These are phyloP conservation scores for Carallia pectinifolia DNA, from an alignment of 345 rosid species.

Conservation along the genomic window DNA sequence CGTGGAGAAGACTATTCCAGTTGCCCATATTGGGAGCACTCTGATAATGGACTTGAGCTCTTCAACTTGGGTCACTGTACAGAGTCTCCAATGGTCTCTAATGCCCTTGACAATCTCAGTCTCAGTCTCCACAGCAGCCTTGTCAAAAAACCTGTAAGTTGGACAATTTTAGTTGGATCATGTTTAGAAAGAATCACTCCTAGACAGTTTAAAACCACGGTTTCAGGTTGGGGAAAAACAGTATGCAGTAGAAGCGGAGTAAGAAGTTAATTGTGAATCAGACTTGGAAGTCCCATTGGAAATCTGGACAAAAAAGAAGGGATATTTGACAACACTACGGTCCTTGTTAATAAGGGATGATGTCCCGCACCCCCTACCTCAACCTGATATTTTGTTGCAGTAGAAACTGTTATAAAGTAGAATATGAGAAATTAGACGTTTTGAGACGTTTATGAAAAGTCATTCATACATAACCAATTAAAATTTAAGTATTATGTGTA, in stretches of 20 bases:
- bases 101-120: conserved; percentile 46
- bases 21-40: conserved; percentile 84
- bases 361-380: no score
- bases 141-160: conserved; percentile 71
- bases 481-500: neutral
- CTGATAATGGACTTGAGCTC: conserved; percentile 80
- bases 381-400: no score
- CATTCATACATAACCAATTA: neutral
- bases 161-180: neutral
- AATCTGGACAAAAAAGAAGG: no score
- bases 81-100: conserved; percentile 68
- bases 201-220: no score
- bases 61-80: conserved; percentile 90
- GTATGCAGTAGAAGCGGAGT: no score
- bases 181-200: neutral
- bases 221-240: no score
- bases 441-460: neutral
- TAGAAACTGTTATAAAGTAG: neutral
- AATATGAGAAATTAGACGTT: neutral
- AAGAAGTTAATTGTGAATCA: no score
- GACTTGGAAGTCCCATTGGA: no score
- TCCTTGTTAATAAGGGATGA: no score
- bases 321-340: no score
- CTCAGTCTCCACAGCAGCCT: conserved; percentile 76
- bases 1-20: conserved; percentile 77